Conservation (phyloP, 768 basidiomycete species). For the Dentipellis sp. region DNA sequence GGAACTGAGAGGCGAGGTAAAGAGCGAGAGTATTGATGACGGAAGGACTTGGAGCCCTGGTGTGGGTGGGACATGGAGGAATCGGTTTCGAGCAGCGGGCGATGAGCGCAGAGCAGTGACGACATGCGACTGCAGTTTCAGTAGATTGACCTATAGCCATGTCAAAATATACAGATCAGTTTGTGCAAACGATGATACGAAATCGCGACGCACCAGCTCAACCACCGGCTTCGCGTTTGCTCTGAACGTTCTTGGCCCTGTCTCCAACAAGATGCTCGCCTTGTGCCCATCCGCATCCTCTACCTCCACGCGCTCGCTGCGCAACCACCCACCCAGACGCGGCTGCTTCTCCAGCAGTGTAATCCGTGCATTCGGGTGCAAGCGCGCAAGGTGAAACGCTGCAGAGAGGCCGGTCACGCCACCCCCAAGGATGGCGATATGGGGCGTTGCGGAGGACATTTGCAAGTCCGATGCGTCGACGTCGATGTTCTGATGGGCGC, state of each 20-base stretch:
- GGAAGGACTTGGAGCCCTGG: conserved; percentile 46
- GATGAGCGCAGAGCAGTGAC: conserved; percentile 59
- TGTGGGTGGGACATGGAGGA: conserved; percentile 46
- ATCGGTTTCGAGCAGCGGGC: conserved; percentile 71
- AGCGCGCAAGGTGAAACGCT: conserved; percentile 66
- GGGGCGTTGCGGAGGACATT: conserved; percentile 2
- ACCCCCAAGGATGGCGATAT: conserved; percentile 68
- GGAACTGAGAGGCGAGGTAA: conserved; percentile 27
- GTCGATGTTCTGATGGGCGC: too few species aligned
- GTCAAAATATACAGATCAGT: conserved; percentile 3
- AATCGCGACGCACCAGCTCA: conserved; percentile 57
- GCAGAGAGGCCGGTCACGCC: conserved; percentile 77
- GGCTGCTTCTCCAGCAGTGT: conserved; percentile 58
- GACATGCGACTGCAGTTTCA: conserved; percentile 50
- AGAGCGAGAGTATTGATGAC: conserved; percentile 28
- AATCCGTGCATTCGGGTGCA: conserved; percentile 50
- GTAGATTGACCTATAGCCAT: conserved; percentile 57
- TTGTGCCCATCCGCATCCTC: conserved; percentile 17
- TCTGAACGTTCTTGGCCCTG: conserved; percentile 80
- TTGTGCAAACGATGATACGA: background rate
- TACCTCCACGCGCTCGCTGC: conserved; percentile 44
- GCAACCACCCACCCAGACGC: conserved; percentile 83
- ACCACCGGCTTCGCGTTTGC: conserved; percentile 67
- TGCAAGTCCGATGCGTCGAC: too few species aligned
- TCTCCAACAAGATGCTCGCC: conserved; percentile 58